Percentiles rank a stretch among this genome's conserved stretches.
Evolutionary conservation across 73 alveolate species (phyloP).

Genomic region (Tetrahymena elliotti): DNA sequence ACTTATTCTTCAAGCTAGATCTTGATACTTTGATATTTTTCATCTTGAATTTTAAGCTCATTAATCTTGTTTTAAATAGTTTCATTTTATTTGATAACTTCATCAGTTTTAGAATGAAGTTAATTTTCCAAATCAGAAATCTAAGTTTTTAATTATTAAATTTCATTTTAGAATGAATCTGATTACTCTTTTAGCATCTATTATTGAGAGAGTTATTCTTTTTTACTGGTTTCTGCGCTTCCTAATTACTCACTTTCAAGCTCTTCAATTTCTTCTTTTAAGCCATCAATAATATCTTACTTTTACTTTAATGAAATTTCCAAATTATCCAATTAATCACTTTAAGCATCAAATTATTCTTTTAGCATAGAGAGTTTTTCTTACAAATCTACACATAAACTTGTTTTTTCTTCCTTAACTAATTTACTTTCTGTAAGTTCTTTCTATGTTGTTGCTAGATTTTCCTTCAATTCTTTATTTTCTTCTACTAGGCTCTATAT

Average conservation of each 20-base stretch:
- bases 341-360: neutral
- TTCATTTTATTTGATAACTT: neutral
- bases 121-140: neutral
- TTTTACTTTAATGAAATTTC: neutral
- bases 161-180: neutral
- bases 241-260: neutral
- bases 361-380: neutral
- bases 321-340: neutral
- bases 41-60: neutral
- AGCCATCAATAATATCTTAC: neutral
- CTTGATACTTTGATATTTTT: neutral
- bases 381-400: neutral
- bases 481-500: neutral
- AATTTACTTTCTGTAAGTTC: neutral
- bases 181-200: neutral
- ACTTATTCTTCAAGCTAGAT: neutral
- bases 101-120: neutral
- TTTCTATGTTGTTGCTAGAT: neutral
- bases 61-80: neutral
- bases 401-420: neutral
- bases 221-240: neutral
- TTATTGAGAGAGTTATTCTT: neutral
- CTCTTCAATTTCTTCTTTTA: neutral
- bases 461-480: neutral
- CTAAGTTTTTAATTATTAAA: neutral